Evolutionary conservation across 2,329 filamentous ascomycete species (phyloP).

Genomic region (Penicillium vulpinum): DNA sequence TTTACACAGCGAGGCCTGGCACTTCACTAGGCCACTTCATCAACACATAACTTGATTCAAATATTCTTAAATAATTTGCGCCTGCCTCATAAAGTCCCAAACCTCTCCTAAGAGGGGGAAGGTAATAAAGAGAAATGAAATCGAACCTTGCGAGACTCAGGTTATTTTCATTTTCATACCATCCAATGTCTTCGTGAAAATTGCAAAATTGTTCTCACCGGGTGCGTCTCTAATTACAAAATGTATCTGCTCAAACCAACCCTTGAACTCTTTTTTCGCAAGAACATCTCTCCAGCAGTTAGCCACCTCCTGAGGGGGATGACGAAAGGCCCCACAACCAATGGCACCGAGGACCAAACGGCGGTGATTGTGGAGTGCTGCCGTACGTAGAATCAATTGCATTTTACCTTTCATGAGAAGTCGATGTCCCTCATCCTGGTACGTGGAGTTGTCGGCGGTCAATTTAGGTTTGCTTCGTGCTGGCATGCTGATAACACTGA

Average conservation of each 20-base stretch:
- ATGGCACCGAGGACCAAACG: constrained; percentile 67
- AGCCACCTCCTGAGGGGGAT: constrained; percentile 64
- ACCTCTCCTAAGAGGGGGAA: neutral
- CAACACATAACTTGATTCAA: neutral
- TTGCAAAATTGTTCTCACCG: neutral
- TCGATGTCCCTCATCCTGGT: constrained; percentile 48
- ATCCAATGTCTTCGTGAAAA: neutral
- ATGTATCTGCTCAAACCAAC: constrained; percentile 64
- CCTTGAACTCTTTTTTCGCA: constrained; percentile 59
- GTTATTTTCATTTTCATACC: neutral
- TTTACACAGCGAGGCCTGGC: neutral
- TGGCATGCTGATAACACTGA: constrained; percentile 63
- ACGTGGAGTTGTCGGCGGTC: constrained; percentile 30
- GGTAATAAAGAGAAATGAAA: neutral
- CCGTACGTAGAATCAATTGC: constrained; percentile 60
- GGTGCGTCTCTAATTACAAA: constrained; percentile 56
- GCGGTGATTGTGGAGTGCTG: constrained; percentile 57
- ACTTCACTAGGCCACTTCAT: neutral
- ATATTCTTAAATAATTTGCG: neutral
- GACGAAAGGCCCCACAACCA: constrained; percentile 67
- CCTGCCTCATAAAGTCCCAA: neutral
- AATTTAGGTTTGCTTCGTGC: constrained; percentile 51
- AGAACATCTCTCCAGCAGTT: constrained; percentile 63
- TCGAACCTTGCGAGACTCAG: neutral
- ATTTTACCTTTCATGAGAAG: constrained; percentile 63